phyloP scores from a whole-genome alignment of 257 asterid genomes.

The Fraxinus quadrangulata region DNA sequence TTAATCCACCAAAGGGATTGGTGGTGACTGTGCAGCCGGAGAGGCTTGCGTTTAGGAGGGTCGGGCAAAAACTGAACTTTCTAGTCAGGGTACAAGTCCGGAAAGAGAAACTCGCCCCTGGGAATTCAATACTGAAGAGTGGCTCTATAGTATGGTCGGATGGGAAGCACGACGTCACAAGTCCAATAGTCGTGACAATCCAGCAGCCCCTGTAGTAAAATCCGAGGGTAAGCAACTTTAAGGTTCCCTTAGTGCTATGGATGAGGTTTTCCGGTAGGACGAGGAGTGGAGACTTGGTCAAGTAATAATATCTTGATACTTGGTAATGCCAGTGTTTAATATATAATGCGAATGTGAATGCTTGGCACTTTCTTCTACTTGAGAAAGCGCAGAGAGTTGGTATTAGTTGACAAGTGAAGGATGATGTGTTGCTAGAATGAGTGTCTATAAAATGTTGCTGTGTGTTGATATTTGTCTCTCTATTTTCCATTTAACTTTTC shows the following conservation, averaged over 20 bases:
- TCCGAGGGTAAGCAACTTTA: background rate
- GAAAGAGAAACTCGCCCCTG: constrained; percentile 61
- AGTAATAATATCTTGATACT: background rate
- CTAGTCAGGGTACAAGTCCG: constrained; percentile 63
- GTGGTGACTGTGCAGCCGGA: constrained; percentile 73
- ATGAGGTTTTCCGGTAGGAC: background rate
- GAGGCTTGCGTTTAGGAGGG: constrained; percentile 64
- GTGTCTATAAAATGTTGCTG: constrained; percentile 24
- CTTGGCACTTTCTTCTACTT: constrained; percentile 22
- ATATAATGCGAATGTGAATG: constrained; percentile 22
- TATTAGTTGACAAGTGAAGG: background rate
- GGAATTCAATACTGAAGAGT: constrained; percentile 63
- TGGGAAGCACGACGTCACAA: constrained; percentile 65
- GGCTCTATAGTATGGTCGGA: constrained; percentile 84
- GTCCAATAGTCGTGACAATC: constrained; percentile 75
- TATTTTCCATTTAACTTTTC: too few relatives aligned
- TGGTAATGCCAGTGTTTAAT: background rate
- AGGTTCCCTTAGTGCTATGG: background rate
- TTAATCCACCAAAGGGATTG: constrained; percentile 50
- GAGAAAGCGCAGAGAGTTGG: constrained; percentile 18
- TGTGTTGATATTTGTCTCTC: background rate
- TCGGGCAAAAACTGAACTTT: constrained; percentile 78
- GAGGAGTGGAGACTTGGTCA: background rate
- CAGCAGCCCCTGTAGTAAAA: constrained; percentile 64
- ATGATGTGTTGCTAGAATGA: constrained; percentile 16